Evolutionary conservation across 148 eudicot genomes (phyloP).

Genomic region (Bassia scoparia): DNA sequence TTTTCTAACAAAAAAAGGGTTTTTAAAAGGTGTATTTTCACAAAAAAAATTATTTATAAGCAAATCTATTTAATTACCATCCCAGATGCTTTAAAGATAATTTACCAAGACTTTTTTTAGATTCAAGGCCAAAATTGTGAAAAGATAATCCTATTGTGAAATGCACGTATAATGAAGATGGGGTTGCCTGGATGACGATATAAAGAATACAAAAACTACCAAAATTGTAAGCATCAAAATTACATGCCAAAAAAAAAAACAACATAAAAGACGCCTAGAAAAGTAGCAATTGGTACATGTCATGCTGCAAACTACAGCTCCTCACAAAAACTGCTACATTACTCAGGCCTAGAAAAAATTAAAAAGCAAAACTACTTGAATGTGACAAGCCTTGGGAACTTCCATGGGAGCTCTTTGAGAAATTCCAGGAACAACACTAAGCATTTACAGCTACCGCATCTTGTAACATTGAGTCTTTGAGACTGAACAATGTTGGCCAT

Average conservation of each 20-base stretch:
- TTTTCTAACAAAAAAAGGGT: no score
- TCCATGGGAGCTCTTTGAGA: neutral
- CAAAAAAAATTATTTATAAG: no score
- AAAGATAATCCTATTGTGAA: no score
- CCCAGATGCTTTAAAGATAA: no score
- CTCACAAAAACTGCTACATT: neutral
- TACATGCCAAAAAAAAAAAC: neutral
- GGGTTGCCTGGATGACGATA: neutral
- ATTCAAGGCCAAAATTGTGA: no score
- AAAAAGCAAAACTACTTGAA: neutral
- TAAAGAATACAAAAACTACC: constrained; percentile 19
- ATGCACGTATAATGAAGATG: no score
- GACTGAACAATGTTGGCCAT: constrained; percentile 57
- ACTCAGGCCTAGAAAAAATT: neutral
- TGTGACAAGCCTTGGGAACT: neutral
- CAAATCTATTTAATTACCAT: no score
- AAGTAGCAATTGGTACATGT: neutral
- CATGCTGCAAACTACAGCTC: constrained; percentile 1
- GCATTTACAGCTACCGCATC: constrained; percentile 58
- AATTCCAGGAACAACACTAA: neutral
- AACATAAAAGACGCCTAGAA: neutral
- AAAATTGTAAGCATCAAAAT: neutral
- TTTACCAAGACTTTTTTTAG: no score
- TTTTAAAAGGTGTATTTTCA: no score
- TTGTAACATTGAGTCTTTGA: constrained; percentile 75